These are phyloP conservation scores for Suhomyces maxii DNA, from an alignment of 1,139 yeast species.

Conservation along the genomic window DNA sequence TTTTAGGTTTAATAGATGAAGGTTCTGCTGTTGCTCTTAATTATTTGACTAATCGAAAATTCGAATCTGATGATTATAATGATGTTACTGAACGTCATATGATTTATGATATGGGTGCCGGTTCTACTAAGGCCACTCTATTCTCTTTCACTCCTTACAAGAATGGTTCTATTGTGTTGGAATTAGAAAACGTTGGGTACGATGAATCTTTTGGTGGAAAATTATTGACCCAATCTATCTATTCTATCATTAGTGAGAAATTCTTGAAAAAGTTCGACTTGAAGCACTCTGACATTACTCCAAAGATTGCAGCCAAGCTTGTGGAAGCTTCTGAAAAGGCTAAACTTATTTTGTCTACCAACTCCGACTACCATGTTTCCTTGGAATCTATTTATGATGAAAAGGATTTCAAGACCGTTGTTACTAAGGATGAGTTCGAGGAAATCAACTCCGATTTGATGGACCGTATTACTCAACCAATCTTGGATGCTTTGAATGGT, in stretches of 20 bases:
- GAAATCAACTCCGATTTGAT: slow-evolving; percentile 46
- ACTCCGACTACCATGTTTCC: slow-evolving; percentile 68
- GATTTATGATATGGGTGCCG: slow-evolving; percentile 91
- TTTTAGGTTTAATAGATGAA: slow-evolving; percentile 76
- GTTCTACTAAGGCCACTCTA: slow-evolving; percentile 83
- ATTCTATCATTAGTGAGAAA: slow-evolving; percentile 57
- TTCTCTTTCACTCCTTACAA: slow-evolving; percentile 58
- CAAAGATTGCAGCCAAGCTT: slow-evolving; percentile 65
- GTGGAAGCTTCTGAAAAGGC: slow-evolving; percentile 87
- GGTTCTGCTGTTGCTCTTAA: slow-evolving; percentile 89
- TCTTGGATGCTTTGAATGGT: slow-evolving; percentile 50
- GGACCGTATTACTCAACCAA: slow-evolving; percentile 53
- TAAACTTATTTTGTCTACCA: slow-evolving; percentile 83
- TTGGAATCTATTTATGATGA: slow-evolving; percentile 73
- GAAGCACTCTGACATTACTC: slow-evolving; percentile 37
- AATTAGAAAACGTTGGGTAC: slow-evolving; percentile 70
- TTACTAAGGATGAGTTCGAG: slow-evolving; percentile 83
- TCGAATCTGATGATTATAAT: slow-evolving; percentile 36
- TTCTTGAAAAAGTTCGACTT: slow-evolving; percentile 50
- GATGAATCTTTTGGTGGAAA: slow-evolving; percentile 75
- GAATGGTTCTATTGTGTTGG: slow-evolving; percentile 45
- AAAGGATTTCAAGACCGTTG: slow-evolving; percentile 61
- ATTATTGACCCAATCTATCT: slow-evolving; percentile 62
- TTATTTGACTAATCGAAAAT: slow-evolving; percentile 55
- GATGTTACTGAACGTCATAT: slow-evolving; percentile 58